Evolutionary conservation across 768 basidiomycete species (phyloP), one percentile per base, ranked within the genome.

Genomic region (Collybia nuda): DNA sequence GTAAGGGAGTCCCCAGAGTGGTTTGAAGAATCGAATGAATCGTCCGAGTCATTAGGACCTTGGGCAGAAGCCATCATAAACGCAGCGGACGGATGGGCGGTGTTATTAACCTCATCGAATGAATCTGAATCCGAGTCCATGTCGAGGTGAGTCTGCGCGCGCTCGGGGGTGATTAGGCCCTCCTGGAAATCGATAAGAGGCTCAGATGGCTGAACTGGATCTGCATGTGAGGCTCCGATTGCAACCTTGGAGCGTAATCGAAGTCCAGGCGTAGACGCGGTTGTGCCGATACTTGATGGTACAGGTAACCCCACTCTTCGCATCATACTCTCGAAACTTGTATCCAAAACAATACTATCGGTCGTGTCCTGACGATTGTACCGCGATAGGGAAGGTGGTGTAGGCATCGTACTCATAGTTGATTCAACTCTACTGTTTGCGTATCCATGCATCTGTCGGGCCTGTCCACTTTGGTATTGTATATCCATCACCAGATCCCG

Each of bases 301-400:
- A 77, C 62, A 23, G 70, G 69, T 38, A 82, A 68, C 14, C 79
- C 84, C 5, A 85, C 77, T 5, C 80, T 77, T 26, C 78, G 76
- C 74, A 90, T 84, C 76, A 89, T 80, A 49, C 81, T 85, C 52
- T 88, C 85, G 47, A 89, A 62, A 59, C 81, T 86, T 2, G 79
- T 65, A 54, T 86, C 84, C 1, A 75, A 68, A 2, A 72, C 72
- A 14, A 77, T 67, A 54, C 71, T 84, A 38, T 69, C 70, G 51
- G 71, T 79, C 11, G 64, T 73, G 26, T 80, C 76, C 37, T 68
- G 67, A 6, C 72, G 71, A n/a, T 66, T 72, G 57, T 89, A 90
- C n/a, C 81, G 74, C 12, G 85, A 81, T 12, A 90, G 70, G 0
- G 87, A 88, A 22, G 88, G 88, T 5, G 86, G 85, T 1, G 84